Percentiles rank a stretch among this genome's conserved stretches.
phyloP scores from a whole-genome alignment of 2,329 filamentous ascomycete genomes.

The Xylariaceae sp. region DNA sequence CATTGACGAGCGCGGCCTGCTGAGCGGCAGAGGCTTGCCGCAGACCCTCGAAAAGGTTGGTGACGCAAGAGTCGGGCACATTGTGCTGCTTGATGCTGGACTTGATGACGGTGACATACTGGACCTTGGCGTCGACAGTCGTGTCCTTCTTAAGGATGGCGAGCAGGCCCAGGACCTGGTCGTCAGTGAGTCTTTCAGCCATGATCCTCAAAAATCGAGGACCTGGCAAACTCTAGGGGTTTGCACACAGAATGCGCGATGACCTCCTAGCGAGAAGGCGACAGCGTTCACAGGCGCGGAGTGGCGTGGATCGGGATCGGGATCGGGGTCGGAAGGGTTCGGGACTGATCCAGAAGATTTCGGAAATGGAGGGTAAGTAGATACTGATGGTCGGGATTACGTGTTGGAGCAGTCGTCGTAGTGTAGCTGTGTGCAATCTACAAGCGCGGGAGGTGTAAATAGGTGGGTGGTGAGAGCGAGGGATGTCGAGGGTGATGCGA shows the following conservation, averaged over 20 bases:
- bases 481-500: not conserved
- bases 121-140: conserved; percentile 64
- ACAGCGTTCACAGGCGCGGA: not conserved
- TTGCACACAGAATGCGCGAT: conserved; percentile 15
- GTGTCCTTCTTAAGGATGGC: conserved; percentile 55
- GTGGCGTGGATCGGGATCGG: not conserved
- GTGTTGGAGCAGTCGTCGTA: conserved; percentile 2
- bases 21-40: conserved; percentile 69
- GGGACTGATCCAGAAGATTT: not conserved
- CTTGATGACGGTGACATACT: conserved; percentile 69
- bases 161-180: conserved; percentile 52
- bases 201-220: conserved; percentile 33
- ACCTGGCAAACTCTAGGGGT: conserved; percentile 20
- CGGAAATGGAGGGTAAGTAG: not conserved
- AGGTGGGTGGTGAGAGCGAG: not conserved
- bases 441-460: too few species aligned
- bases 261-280: not conserved
- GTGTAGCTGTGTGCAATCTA: not conserved
- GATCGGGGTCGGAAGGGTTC: not conserved
- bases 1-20: conserved; percentile 71
- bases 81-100: conserved; percentile 89
- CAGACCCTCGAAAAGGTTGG: conserved; percentile 75
- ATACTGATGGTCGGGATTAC: not conserved
- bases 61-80: conserved; percentile 69
- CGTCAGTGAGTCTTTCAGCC: conserved; percentile 55